Evolutionary conservation across 2,329 filamentous ascomycete genomes (phyloP).

Genomic region (Pseudogymnoascus sp.): DNA sequence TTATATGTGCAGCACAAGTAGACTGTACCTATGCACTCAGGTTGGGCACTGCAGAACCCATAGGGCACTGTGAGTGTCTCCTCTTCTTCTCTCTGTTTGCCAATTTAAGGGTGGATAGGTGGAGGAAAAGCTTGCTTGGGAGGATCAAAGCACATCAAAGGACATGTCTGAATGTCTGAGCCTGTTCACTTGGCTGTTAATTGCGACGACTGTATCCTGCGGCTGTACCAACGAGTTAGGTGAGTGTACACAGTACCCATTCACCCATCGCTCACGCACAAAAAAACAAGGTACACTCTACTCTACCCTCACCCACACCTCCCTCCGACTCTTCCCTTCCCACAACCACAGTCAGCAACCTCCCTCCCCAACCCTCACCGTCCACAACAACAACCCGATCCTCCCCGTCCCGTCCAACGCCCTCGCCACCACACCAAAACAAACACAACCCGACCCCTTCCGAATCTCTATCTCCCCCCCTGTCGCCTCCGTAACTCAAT

Average conservation of each 20-base stretch:
- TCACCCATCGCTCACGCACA: not conserved
- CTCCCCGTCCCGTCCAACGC: not conserved
- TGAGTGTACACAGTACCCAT: not conserved
- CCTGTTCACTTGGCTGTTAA: not conserved
- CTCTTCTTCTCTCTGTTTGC: too few species aligned
- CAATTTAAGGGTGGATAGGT: too few species aligned
- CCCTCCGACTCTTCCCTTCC: not conserved
- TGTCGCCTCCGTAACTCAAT: not conserved
- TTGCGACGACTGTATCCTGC: too few species aligned
- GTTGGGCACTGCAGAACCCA: too few species aligned
- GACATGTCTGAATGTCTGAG: too few species aligned
- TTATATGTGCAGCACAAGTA: not conserved
- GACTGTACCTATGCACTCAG: not conserved
- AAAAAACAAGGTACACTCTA: not conserved
- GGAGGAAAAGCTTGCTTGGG: too few species aligned
- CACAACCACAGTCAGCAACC: not conserved
- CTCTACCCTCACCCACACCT: not conserved
- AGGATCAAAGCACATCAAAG: too few species aligned
- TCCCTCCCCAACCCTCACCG: too few species aligned
- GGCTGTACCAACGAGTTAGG: too few species aligned
- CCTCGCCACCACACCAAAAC: not conserved
- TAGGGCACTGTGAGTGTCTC: too few species aligned
- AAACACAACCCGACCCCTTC: not conserved
- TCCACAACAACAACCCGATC: too few species aligned
- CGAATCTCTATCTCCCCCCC: not conserved